phyloP scores from a whole-genome alignment of 805 yeast genomes.

The Myxozyma sirexii region DNA sequence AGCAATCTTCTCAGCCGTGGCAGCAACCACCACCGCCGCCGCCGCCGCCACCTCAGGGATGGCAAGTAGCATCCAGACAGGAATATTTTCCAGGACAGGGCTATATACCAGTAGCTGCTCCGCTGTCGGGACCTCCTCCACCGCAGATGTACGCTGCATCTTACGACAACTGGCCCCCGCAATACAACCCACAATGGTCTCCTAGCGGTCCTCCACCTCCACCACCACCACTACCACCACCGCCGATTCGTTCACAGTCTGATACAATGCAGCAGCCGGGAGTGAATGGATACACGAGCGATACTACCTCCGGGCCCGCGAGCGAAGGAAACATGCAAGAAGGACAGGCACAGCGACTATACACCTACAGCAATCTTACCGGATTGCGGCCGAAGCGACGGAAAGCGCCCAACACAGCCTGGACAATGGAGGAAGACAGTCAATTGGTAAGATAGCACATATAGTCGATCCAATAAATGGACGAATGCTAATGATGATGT shows the following conservation, averaged over 20 bases:
- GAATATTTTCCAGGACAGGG: not conserved
- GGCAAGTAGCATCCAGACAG: not conserved
- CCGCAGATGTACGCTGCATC: not conserved
- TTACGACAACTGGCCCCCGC: not conserved
- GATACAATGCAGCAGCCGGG: no score
- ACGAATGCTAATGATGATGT: not conserved
- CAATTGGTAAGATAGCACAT: slow-evolving; percentile 39
- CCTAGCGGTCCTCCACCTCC: not conserved
- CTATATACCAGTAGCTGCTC: no score
- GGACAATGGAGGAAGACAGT: slow-evolving; percentile 43
- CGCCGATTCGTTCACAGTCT: no score
- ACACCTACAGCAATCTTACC: no score
- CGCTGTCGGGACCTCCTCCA: no score
- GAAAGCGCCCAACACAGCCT: slow-evolving; percentile 42
- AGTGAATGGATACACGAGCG: not conserved
- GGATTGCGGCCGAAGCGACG: slow-evolving; percentile 23
- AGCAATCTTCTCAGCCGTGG: not conserved
- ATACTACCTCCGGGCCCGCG: not conserved
- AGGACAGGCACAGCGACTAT: no score
- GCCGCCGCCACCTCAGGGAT: not conserved
- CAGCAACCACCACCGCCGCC: not conserved
- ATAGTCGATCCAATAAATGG: no score
- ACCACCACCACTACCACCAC: not conserved
- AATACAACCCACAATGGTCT: not conserved
- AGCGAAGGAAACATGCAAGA: not conserved